These are phyloP conservation scores for Syzygium syzygioides DNA, from an alignment of 441 rosid genomes.

Conservation along the genomic window DNA sequence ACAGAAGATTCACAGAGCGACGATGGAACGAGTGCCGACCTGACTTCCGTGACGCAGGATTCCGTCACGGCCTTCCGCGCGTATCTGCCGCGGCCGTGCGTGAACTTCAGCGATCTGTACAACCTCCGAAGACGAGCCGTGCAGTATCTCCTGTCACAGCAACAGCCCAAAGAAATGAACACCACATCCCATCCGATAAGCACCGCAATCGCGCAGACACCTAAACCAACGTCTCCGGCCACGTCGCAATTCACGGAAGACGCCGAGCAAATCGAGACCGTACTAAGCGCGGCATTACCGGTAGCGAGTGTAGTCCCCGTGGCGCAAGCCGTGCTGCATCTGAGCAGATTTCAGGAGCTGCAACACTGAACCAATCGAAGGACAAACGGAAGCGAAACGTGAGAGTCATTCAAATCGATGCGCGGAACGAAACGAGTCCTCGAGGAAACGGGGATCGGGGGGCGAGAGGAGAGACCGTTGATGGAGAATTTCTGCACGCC, in stretches of 20 bases:
- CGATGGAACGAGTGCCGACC: conserved; percentile 29
- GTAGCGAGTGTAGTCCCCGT: conserved; percentile 88
- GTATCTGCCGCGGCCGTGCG: conserved; percentile 93
- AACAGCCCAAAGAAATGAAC: conserved; percentile 2
- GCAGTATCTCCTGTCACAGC: conserved; percentile 74
- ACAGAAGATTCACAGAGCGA: neutral
- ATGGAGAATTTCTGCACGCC: conserved; percentile 66
- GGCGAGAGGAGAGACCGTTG: conserved; percentile 43
- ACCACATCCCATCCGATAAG: neutral
- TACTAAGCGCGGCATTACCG: conserved; percentile 37
- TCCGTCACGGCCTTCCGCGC: conserved; percentile 58
- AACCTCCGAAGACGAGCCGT: conserved; percentile 94
- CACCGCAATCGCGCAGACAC: neutral
- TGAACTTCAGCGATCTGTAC: conserved; percentile 86
- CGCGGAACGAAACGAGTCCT: neutral
- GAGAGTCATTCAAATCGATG: neutral
- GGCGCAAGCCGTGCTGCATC: conserved; percentile 98
- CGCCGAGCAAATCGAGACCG: neutral
- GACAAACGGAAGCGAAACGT: neutral
- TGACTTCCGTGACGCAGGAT: conserved; percentile 87
- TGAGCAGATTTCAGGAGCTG: conserved; percentile 88
- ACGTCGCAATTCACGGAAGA: neutral
- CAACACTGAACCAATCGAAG: conserved; percentile 41
- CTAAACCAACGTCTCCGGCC: neutral
- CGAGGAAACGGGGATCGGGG: neutral